These are phyloP conservation scores for Saraca asoca DNA, from an alignment of 331 rosid species.

Conservation along the genomic window DNA sequence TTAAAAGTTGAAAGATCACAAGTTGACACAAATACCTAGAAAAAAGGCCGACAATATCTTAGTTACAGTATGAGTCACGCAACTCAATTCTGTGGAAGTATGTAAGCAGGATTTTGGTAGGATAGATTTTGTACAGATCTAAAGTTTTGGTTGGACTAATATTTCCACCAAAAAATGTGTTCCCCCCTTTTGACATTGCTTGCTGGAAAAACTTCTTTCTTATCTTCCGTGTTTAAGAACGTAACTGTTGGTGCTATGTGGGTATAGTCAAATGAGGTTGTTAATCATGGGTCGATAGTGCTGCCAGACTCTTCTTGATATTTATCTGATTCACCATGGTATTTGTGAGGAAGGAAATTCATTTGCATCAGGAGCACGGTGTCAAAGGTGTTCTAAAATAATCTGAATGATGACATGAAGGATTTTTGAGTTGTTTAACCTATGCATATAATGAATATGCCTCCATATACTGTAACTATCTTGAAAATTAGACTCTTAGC, in stretches of 20 bases:
- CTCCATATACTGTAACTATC: slow-evolving; percentile 5
- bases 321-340: neutral
- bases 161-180: neutral
- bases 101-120: neutral
- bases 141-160: neutral
- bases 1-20: neutral
- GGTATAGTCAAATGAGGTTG: neutral
- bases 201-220: neutral
- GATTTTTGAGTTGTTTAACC: slow-evolving; percentile 1
- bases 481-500: slow-evolving; percentile 9
- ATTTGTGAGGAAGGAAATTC: neutral
- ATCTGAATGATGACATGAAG: neutral
- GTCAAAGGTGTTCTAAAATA: neutral
- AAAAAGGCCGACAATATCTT: slow-evolving; percentile 5
- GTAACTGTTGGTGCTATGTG: neutral
- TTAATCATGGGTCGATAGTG: neutral
- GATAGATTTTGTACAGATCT: neutral
- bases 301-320: neutral
- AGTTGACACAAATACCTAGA: neutral
- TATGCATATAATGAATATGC: slow-evolving; percentile 3
- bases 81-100: neutral
- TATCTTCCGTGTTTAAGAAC: neutral
- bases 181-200: neutral
- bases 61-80: neutral
- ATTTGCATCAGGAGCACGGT: slow-evolving; percentile 8